Evolutionary conservation across 202 grass and related monocot species (phyloP).

Genomic region (Carex arenaria): DNA sequence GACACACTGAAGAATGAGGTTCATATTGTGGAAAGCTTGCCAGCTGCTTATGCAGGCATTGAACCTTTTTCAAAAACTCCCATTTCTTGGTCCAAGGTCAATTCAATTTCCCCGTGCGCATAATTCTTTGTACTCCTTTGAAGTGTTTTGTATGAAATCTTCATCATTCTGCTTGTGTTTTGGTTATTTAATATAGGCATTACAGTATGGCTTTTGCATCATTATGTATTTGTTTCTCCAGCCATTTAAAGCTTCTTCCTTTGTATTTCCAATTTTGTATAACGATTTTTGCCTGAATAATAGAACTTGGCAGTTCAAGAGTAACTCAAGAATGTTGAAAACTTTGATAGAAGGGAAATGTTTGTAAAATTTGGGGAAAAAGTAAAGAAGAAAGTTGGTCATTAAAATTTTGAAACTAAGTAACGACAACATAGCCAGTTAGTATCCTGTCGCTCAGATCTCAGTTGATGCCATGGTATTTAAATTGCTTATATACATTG

Average conservation of each 20-base stretch:
- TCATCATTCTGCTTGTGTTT: neutral
- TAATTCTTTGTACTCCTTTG: neutral
- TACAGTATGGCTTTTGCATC: neutral
- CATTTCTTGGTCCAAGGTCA: constrained; percentile 96
- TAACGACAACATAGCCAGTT: neutral
- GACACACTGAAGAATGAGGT: constrained; percentile 87
- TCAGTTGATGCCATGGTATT: neutral
- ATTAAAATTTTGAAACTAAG: neutral
- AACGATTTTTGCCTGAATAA: neutral
- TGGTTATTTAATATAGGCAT: neutral
- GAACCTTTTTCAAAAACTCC: constrained; percentile 86
- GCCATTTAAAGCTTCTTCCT: neutral
- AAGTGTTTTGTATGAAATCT: constrained; percentile 5
- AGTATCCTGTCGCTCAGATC: neutral
- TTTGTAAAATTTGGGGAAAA: neutral
- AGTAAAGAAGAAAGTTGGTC: neutral
- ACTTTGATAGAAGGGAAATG: neutral
- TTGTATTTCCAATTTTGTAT: neutral
- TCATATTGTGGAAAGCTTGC: constrained; percentile 89
- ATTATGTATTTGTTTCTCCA: neutral
- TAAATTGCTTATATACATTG: neutral
- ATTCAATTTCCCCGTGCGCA: neutral
- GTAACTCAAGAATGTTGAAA: no score
- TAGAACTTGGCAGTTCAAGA: no score
- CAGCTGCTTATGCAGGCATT: constrained; percentile 49